phyloP scores from a whole-genome alignment of 148 eudicot genomes.

The Gaultheria prostrata region DNA sequence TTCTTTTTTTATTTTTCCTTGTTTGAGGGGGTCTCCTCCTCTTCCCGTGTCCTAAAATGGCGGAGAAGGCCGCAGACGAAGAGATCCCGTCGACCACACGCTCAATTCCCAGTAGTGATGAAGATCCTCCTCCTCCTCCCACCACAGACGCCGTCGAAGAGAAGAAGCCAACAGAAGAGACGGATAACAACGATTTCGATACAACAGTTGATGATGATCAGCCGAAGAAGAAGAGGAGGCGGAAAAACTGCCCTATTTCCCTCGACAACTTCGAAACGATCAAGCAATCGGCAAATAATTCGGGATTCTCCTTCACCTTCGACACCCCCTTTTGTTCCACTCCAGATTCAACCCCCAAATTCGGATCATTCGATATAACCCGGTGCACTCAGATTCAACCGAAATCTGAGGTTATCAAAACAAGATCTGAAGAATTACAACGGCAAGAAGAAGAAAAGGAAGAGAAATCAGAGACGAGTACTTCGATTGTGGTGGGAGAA shows the following conservation, averaged over 20 bases:
- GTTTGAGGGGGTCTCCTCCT: not conserved
- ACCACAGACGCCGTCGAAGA: not conserved
- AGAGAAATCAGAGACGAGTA: not conserved
- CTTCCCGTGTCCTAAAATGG: not conserved
- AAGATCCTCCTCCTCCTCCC: slow-evolving; percentile 5
- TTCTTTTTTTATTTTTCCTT: not conserved
- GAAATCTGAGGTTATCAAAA: not conserved
- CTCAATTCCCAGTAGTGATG: not conserved
- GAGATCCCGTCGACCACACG: not conserved
- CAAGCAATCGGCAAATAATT: not conserved
- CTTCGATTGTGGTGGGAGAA: not conserved
- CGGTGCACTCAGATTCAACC: not conserved
- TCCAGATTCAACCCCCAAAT: slow-evolving; percentile 31
- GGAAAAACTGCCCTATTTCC: slow-evolving; percentile 25
- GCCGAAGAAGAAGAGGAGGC: slow-evolving; percentile 23
- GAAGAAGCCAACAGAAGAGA: not conserved
- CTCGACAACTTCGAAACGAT: slow-evolving; percentile 18
- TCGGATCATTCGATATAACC: slow-evolving; percentile 24
- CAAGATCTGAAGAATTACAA: not conserved
- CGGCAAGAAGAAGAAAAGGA: not conserved
- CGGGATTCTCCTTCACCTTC: slow-evolving; percentile 22
- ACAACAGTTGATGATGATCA: not conserved
- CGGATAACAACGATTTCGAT: not conserved
- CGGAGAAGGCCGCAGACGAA: not conserved
- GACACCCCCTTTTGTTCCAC: slow-evolving; percentile 20